Percentiles rank a stretch among this genome's conserved stretches.
Conservation (phyloP, 352 stramenopile genomes). For the Lagenidium giganteum region DNA sequence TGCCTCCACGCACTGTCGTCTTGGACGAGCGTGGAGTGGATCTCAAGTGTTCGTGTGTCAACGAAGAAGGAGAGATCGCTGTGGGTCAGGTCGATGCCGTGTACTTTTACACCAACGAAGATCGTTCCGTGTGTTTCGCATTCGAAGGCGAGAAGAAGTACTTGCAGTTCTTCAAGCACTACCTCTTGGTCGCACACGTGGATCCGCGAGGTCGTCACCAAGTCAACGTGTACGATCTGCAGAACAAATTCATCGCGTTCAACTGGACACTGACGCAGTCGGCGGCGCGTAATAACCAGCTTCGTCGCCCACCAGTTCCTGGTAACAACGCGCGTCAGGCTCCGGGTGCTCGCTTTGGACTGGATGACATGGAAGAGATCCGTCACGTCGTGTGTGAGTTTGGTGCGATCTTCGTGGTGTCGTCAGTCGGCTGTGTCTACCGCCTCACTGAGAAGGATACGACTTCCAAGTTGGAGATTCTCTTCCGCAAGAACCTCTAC, state of each 20-base stretch:
- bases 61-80: constrained; percentile 80
- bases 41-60: constrained; percentile 76
- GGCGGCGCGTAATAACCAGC: neutral
- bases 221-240: constrained; percentile 89
- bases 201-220: constrained; percentile 78
- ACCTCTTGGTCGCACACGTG: constrained; percentile 77
- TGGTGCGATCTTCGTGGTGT: constrained; percentile 84
- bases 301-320: constrained; percentile 3
- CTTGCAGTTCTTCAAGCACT: constrained; percentile 86
- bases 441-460: constrained; percentile 94
- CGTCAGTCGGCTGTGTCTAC: constrained; percentile 86
- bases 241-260: constrained; percentile 92
- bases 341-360: constrained; percentile 64
- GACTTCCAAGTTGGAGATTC: constrained; percentile 94
- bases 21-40: constrained; percentile 81
- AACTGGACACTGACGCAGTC: constrained; percentile 78
- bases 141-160: constrained; percentile 88
- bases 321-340: too few species aligned
- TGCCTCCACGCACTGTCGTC: constrained; percentile 68
- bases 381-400: constrained; percentile 84
- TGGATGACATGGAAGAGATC: constrained; percentile 86
- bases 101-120: constrained; percentile 88
- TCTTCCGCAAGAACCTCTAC: constrained; percentile 97
- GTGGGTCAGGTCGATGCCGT: constrained; percentile 82
- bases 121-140: constrained; percentile 82